Percentiles rank a stretch among this genome's conserved stretches.
Evolutionary conservation across 139 green algal genomes (phyloP).

Genomic region (Edaphochlamys debaryana): DNA sequence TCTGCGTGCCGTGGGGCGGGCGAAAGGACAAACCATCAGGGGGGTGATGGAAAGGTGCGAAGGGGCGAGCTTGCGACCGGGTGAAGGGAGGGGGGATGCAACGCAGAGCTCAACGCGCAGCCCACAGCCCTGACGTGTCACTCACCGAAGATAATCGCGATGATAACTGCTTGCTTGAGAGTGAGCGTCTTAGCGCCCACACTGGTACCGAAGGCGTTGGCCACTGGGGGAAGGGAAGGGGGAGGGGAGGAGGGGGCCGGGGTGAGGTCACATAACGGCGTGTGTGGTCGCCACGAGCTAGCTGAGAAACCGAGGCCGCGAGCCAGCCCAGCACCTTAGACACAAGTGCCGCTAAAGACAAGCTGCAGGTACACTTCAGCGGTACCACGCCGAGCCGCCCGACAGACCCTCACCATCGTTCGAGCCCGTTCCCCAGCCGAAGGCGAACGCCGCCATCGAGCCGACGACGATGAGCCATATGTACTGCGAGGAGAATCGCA

Average conservation of each 20-base stretch:
- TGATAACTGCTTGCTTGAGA: slow-evolving; percentile 48
- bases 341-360: too few species aligned
- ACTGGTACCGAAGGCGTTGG: slow-evolving; percentile 51
- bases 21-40: too few species aligned
- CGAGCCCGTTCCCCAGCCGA: slow-evolving; percentile 20
- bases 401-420: slow-evolving; percentile 42
- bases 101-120: too few species aligned
- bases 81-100: too few species aligned
- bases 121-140: too few species aligned
- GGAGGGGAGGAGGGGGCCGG: neutral
- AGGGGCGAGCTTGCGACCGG: too few species aligned
- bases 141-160: slow-evolving; percentile 12
- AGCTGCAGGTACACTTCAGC: neutral
- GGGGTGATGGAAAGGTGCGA: too few species aligned
- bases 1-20: slow-evolving; percentile 33
- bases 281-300: too few species aligned
- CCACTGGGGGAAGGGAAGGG: slow-evolving; percentile 40
- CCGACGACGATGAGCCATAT: slow-evolving; percentile 47
- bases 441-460: slow-evolving; percentile 27
- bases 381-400: slow-evolving; percentile 25
- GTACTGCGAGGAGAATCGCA: slow-evolving; percentile 13
- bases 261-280: neutral
- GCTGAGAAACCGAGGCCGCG: too few species aligned
- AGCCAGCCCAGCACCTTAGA: too few species aligned
- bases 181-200: slow-evolving; percentile 68